Percentiles rank a stretch among this genome's conserved stretches.
phyloP scores from a whole-genome alignment of 2,329 filamentous ascomycete species.

The Fusarium sublunatum region DNA sequence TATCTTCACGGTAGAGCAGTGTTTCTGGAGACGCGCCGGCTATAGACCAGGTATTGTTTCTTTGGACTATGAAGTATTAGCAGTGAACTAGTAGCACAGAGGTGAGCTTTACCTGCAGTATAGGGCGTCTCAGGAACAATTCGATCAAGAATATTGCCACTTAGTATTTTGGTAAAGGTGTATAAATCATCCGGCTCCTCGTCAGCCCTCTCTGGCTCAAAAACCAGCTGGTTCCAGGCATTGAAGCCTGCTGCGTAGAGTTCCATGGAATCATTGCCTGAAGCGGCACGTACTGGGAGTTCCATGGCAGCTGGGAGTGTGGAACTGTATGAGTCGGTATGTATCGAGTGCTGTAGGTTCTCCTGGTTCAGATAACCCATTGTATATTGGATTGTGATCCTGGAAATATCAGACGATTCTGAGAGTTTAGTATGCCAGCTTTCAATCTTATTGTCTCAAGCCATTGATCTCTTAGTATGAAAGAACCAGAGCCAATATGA shows the following conservation, averaged over 20 bases:
- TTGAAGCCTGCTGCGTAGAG: slow-evolving; percentile 69
- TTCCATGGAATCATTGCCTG: slow-evolving; percentile 52
- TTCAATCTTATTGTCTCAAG: no score
- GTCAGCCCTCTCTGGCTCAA: slow-evolving; percentile 40
- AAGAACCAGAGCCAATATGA: no score
- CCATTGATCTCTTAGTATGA: no score
- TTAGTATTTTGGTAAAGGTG: slow-evolving; percentile 58
- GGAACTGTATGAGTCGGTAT: background rate
- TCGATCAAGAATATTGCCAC: slow-evolving; percentile 50
- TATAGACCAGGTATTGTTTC: slow-evolving; percentile 32
- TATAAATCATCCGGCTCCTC: slow-evolving; percentile 59
- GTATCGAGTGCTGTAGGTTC: background rate
- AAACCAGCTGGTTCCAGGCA: slow-evolving; percentile 66
- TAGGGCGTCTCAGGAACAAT: slow-evolving; percentile 55
- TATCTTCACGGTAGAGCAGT: slow-evolving; percentile 1
- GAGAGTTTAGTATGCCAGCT: no score
- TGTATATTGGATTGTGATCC: no score
- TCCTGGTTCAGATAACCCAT: background rate
- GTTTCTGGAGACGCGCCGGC: slow-evolving; percentile 28
- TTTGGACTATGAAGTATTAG: slow-evolving; percentile 33
- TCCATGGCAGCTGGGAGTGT: slow-evolving; percentile 2
- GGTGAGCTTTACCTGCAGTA: slow-evolving; percentile 56
- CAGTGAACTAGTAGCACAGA: no score
- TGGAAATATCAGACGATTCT: no score
- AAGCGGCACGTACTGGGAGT: slow-evolving; percentile 15